phyloP scores from a whole-genome alignment of 495 filamentous ascomycete species.

The Penicillium silybi region DNA sequence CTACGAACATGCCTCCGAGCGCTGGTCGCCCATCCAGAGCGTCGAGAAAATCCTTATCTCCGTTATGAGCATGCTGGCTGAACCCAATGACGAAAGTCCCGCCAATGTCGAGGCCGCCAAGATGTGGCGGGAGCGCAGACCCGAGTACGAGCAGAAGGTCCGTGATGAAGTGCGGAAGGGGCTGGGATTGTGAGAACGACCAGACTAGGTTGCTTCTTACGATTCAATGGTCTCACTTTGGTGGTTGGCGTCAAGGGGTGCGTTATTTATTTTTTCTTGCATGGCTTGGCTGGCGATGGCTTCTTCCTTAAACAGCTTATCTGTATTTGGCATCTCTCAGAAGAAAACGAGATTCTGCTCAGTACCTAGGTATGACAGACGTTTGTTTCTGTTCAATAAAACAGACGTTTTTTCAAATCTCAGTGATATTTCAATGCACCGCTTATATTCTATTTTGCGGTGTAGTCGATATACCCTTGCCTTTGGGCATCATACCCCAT shows the following conservation, averaged over 20 bases:
- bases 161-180: slow-evolving; percentile 72
- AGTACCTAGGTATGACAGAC: no score
- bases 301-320: slow-evolving; percentile 15
- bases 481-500: neutral
- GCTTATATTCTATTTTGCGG: neutral
- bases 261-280: slow-evolving; percentile 14
- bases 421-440: neutral
- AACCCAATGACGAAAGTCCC: slow-evolving; percentile 97
- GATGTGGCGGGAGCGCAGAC: slow-evolving; percentile 90
- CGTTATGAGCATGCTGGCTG: slow-evolving; percentile 98
- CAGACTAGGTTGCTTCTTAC: neutral
- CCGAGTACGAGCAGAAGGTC: slow-evolving; percentile 83
- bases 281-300: slow-evolving; percentile 20
- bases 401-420: neutral
- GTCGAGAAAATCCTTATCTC: slow-evolving; percentile 97
- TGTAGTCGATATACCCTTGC: neutral
- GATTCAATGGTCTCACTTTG: slow-evolving; percentile 9
- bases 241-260: slow-evolving; percentile 18
- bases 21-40: slow-evolving; percentile 94
- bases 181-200: slow-evolving; percentile 44
- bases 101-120: slow-evolving; percentile 97
- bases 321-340: slow-evolving; percentile 10
- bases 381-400: no score
- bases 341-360: slow-evolving; percentile 1
- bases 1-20: slow-evolving; percentile 93